Percentiles rank a stretch among this genome's conserved stretches.
These are phyloP conservation scores for Viola pubescens DNA, from an alignment of 441 rosid genomes.

Conservation along the genomic window DNA sequence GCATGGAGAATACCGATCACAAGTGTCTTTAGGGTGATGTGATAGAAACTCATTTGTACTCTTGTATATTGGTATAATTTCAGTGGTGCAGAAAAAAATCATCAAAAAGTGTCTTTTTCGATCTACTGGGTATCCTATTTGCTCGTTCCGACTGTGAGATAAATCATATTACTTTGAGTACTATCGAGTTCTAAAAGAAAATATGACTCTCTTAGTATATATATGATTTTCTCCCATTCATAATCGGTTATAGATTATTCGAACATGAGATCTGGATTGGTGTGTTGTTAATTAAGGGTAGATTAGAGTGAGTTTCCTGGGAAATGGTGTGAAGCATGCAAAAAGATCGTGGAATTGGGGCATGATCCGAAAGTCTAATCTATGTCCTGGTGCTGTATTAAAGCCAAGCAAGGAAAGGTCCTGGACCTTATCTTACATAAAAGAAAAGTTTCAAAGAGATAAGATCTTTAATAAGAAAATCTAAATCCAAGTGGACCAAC, in stretches of 20 bases:
- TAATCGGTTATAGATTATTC: too few relatives aligned
- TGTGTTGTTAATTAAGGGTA: neutral
- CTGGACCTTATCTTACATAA: slow-evolving; percentile 34
- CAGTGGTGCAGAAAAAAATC: too few relatives aligned
- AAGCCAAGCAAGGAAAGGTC: slow-evolving; percentile 33
- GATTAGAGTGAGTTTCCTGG: neutral
- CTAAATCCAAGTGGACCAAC: slow-evolving; percentile 26
- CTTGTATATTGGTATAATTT: too few relatives aligned
- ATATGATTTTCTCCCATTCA: neutral
- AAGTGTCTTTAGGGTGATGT: too few relatives aligned
- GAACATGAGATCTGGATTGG: neutral
- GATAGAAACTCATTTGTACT: too few relatives aligned
- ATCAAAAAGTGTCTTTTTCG: too few relatives aligned
- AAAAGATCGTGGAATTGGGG: slow-evolving; percentile 13
- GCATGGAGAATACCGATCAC: too few relatives aligned
- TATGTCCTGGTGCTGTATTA: slow-evolving; percentile 34
- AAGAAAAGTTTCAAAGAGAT: slow-evolving; percentile 17
- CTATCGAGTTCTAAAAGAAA: too few relatives aligned
- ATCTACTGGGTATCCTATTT: too few relatives aligned
- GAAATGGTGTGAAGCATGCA: neutral
- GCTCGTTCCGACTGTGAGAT: too few relatives aligned
- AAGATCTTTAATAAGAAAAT: slow-evolving; percentile 24
- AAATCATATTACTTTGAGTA: too few relatives aligned
- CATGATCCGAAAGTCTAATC: slow-evolving; percentile 26
- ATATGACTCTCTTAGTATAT: too few relatives aligned